Conservation (phyloP, 768 basidiomycete species). For the Albatrellus ellisii region DNA sequence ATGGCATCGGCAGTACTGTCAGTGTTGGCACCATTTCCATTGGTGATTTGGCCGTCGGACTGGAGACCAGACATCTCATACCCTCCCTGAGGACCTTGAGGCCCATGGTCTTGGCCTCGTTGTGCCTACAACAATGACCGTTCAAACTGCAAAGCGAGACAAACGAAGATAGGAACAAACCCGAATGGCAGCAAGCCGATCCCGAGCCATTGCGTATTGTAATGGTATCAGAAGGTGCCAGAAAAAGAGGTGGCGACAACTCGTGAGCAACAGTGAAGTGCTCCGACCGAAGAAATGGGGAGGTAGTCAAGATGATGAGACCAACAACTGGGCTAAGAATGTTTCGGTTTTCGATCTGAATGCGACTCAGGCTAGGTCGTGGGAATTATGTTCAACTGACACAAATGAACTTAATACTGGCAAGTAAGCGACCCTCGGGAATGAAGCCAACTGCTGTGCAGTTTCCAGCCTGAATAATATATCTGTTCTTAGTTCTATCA, state of each 20-base stretch:
- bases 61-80: constrained; percentile 21
- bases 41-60: constrained; percentile 12
- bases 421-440: no score
- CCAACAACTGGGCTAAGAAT: no score
- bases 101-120: constrained; percentile 16
- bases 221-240: not conserved
- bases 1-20: constrained; percentile 14
- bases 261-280: not conserved
- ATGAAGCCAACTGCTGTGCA: no score
- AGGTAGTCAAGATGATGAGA: no score
- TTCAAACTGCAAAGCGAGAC: not conserved
- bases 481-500: no score
- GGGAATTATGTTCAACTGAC: no score
- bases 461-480: no score
- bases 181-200: constrained; percentile 15
- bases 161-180: constrained; percentile 5
- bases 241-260: not conserved
- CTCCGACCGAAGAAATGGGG: not conserved
- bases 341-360: no score
- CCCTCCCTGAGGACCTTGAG: constrained; percentile 11
- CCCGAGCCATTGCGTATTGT: constrained; percentile 10
- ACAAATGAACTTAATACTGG: no score
- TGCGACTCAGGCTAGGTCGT: no score
- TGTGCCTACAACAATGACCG: constrained; percentile 16
- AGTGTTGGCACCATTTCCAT: constrained; percentile 12